Evolutionary conservation across 768 basidiomycete species (phyloP), one percentile per base, ranked within the genome.

Genomic region (Naganishia kalamii): DNA sequence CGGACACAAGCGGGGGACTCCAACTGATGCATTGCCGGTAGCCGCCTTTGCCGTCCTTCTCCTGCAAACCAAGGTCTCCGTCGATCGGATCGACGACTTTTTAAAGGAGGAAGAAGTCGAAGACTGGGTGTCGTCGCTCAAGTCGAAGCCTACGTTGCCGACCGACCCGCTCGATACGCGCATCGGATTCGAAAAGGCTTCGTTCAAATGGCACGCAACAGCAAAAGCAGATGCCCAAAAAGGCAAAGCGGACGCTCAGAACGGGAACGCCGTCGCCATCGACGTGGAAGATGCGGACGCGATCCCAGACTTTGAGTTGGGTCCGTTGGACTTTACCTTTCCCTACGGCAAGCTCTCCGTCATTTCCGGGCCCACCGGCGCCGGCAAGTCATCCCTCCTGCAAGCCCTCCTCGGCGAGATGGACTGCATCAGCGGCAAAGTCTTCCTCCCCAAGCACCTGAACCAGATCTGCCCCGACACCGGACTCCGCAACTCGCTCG

Each of bases 301-400:
- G 41, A 47, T 32, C 43, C 70, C 69, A 21, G 68, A 66, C 11
- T 92, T 90, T 71, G 85, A 87, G 74, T 78, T 92, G 37, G 77
- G 77, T 60, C 86, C 91, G 72, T 79, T 91, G 37, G 80, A 81
- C 32, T 79, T 92, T 33, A 73, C 80, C 49, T 92, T 92, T 79
- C 89, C 90, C 0, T 82, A 86, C 37, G 85, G 87, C 11, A 74
- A 85, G 74, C 78, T 92, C 19, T 85, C 87, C 0, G 78, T 92
- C 7, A 81, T 92, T 60, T 87, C 86, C 23, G 80, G 80, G 0
- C 88, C 89, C 0, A 90, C 89, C 5, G 90, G 88, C 4, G 85
- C 85, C 44, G 90, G 90, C 0, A 92, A 92, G 79, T 89, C 87
- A 0, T 88, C 89, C 0, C 76, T 90, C 1, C 80, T 91, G 60